phyloP scores from a whole-genome alignment of 805 yeast species.

The Candida boleticola region DNA sequence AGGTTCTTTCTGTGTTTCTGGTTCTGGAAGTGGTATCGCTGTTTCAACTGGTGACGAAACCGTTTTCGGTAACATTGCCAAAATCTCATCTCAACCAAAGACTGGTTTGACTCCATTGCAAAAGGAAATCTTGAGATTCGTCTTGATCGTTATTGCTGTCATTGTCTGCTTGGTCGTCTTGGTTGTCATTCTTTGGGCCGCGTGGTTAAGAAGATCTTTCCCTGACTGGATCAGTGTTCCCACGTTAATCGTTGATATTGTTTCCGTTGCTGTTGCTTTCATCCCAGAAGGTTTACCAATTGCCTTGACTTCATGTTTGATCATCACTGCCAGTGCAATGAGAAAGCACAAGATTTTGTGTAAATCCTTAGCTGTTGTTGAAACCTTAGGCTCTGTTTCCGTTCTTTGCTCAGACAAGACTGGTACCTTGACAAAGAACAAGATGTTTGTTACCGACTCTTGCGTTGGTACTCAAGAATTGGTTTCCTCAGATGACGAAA shows the following conservation, averaged over 20 bases:
- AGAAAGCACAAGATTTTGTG: slow-evolving; percentile 43
- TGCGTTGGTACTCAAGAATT: slow-evolving; percentile 13
- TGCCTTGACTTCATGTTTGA: slow-evolving; percentile 49
- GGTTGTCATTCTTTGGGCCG: slow-evolving; percentile 40
- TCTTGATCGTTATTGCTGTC: slow-evolving; percentile 21
- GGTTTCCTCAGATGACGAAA: slow-evolving; percentile 10
- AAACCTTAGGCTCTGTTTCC: slow-evolving; percentile 57
- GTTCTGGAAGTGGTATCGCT: slow-evolving; percentile 43
- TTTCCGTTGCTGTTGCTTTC: slow-evolving; percentile 47
- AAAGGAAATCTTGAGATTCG: slow-evolving; percentile 38
- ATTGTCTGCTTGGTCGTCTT: slow-evolving; percentile 28
- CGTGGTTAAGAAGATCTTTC: slow-evolving; percentile 37
- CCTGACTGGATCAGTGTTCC: slow-evolving; percentile 43
- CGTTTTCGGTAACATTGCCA: slow-evolving; percentile 47
- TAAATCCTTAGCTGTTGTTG: slow-evolving; percentile 47
- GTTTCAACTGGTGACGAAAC: slow-evolving; percentile 45
- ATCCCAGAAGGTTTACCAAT: slow-evolving; percentile 53
- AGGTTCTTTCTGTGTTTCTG: slow-evolving; percentile 44
- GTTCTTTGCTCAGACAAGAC: slow-evolving; percentile 44
- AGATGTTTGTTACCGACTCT: slow-evolving; percentile 40
- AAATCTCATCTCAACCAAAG: slow-evolving; percentile 38
- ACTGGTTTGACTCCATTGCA: slow-evolving; percentile 42
- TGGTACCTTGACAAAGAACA: slow-evolving; percentile 50
- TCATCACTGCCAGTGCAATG: slow-evolving; percentile 49
- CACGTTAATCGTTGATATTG: slow-evolving; percentile 40